Evolutionary conservation across 371 early-diverging fungal species (phyloP), one percentile per base, ranked within the genome.

Genomic region (Lichtheimia corymbifera): DNA sequence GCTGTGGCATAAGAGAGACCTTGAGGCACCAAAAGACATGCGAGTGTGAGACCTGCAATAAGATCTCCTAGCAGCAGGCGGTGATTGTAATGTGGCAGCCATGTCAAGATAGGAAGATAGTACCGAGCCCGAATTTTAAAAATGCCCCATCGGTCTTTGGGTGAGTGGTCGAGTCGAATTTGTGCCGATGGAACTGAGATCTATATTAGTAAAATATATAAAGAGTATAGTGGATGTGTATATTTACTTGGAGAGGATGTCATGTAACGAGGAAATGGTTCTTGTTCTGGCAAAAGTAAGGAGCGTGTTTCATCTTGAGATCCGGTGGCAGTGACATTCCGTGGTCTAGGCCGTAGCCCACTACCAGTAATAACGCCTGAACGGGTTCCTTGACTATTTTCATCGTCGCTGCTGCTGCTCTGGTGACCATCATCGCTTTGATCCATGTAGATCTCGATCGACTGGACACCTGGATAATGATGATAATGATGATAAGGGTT

Each of bases 21-120:
- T 70, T 94, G 94, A 1, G 96, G 97, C 14, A 97, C 84, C 63
- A 97, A 77, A 69, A 96, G 68, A 62, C 91, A 93, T 13, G 95
- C 87, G 9, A 97, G 87, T 11, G 95, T 94, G 35, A 93, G 74
- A 27, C 95, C 96, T 13, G 97, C 95, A 35, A 92, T 73, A 15
- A 92, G 62, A 72, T 97, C 97, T 22, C 79, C 67, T 68, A 74
- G 63, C 61, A 80, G 66, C 9, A 80, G 64, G 5, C 74, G 65
- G 42, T 70, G 52, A 52, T 76, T 76, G 76, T 96, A 97, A 18
- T 71, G 68, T 0, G 95, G 95, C 11, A 95, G 73, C 97, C 97
- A 97, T 27, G 90, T 83, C 30, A 93, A 71, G 17, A 93, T 86
- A 6, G 97, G 97, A 30, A 97, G 86, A 71, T 96, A 97, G 77